Base-by-base conservation (phyloP, 2,329 filamentous ascomycete species). In the Sordariomycetes sp. region DNA sequence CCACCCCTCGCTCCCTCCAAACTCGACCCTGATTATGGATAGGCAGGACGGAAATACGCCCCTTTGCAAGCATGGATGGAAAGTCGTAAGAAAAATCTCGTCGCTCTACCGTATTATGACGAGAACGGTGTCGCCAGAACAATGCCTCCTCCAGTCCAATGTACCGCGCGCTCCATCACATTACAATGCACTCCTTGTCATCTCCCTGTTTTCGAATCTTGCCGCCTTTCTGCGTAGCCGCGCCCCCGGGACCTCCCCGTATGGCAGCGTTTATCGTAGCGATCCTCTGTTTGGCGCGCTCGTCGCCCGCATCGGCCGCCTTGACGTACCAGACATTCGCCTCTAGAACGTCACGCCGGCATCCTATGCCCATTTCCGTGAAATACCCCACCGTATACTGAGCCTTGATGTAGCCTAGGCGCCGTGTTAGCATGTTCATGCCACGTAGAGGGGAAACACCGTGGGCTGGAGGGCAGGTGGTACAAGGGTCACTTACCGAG, bases 321-420 rank as follows among this genome's bases (percentile, higher is more conserved):
- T 89, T 90, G 64, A 99, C 93, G 69, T 99, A 99, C 93, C 92
- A 97, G 35, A 96, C 89, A 67, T 99, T 99, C 64, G 94, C 93
- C 71, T 97, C 92, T 51, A 99, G 81, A n/a, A 93, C 86, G 70
- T 99, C 94, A 54, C 90, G 86, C 43, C 91, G 88, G 70, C 91
- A 97, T 55, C 94, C 94, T 65, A 99, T 97, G 62, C 94, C 94
- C 89, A 95, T 96, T 71, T 99, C 94, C 5, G 92, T 97, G 70
- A 99, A 99, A 73, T 97, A 97, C 52, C 91, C 94, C 24, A 96
- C 84, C 0, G 94, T 90, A 66, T 97, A 99, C 70, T 97, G 85
- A n/a, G 94, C 94, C 65, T 84, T 85, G 62, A 81, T 79, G 60
- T 77, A 81, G 55, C 83, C 87, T 89, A 62, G 2, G 35, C 22